A percentile compares a stretch with the other conserved stretches of the same genome.
Evolutionary conservation across 148 eudicot species (phyloP).

Genomic region (Cornus kousa): DNA sequence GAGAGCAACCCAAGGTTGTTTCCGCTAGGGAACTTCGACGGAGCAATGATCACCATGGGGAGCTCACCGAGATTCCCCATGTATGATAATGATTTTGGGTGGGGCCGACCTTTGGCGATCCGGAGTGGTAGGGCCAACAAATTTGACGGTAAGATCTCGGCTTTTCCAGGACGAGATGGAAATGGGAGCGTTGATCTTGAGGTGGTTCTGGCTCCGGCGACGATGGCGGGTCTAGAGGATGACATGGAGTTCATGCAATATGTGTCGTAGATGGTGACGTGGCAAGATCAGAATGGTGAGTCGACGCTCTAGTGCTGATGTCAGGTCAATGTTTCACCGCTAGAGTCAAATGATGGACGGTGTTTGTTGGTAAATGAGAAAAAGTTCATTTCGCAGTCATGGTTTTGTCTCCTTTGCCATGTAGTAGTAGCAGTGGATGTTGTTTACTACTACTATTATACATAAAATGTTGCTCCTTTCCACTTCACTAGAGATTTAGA

Average conservation of each 20-base stretch:
- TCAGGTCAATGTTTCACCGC: not conserved
- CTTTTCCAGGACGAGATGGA: slow-evolving; percentile 60
- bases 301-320: not conserved
- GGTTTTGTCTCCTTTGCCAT: not conserved
- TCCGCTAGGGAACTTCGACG: slow-evolving; percentile 62
- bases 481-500: too few species aligned
- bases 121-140: slow-evolving; percentile 53
- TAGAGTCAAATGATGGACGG: not conserved
- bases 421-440: too few species aligned
- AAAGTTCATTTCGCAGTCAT: not conserved
- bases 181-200: slow-evolving; percentile 69
- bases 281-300: not conserved
- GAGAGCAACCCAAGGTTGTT: slow-evolving; percentile 48
- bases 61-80: slow-evolving; percentile 68
- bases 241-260: slow-evolving; percentile 66
- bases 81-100: slow-evolving; percentile 72
- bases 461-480: too few species aligned
- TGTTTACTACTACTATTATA: too few species aligned
- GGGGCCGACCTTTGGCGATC: slow-evolving; percentile 57
- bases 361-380: not conserved
- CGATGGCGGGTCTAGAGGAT: slow-evolving; percentile 49
- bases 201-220: slow-evolving; percentile 49
- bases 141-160: slow-evolving; percentile 66
- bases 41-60: slow-evolving; percentile 67
- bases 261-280: slow-evolving; percentile 25